Percentiles rank a stretch among this genome's conserved stretches.
These are phyloP conservation scores for Apiotrichum akiyoshidainum DNA, from an alignment of 1,284 basidiomycete genomes.

Conservation along the genomic window DNA sequence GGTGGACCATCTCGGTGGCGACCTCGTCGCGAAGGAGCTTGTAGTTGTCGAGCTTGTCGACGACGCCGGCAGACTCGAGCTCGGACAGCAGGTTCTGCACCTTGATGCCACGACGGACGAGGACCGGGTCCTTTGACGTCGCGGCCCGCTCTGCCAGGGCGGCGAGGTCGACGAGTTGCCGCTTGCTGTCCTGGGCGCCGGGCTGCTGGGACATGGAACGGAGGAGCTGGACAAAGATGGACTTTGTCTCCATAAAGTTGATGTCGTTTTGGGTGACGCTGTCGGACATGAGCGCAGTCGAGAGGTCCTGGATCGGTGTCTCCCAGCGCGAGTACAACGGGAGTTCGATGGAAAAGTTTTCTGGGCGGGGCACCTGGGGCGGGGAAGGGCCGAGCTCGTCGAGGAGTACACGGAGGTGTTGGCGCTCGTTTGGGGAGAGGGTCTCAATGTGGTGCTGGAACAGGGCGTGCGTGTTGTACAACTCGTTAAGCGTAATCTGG, in stretches of 20 bases:
- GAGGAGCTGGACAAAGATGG: slow-evolving; percentile 95
- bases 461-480: slow-evolving; percentile 96
- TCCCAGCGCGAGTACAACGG: slow-evolving; percentile 97
- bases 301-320: slow-evolving; percentile 95
- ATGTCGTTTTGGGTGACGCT: slow-evolving; percentile 98
- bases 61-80: slow-evolving; percentile 83
- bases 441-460: slow-evolving; percentile 93
- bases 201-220: slow-evolving; percentile 81
- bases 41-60: slow-evolving; percentile 78
- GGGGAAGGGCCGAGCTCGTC: slow-evolving; percentile 93
- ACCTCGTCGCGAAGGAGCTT: slow-evolving; percentile 97
- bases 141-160: slow-evolving; percentile 90
- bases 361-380: slow-evolving; percentile 90
- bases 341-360: slow-evolving; percentile 91
- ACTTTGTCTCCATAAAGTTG: slow-evolving; percentile 99
- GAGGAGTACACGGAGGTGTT: slow-evolving; percentile 90
- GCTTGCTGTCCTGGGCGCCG: slow-evolving; percentile 41
- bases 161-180: slow-evolving; percentile 74
- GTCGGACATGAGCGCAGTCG: slow-evolving; percentile 83
- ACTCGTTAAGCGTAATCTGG: slow-evolving; percentile 97
- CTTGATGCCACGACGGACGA: slow-evolving; percentile 96
- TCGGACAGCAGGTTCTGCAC: slow-evolving; percentile 98
- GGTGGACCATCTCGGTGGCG: slow-evolving; percentile 85
- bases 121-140: slow-evolving; percentile 90
- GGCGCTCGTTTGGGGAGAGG: slow-evolving; percentile 95